Conservation (phyloP, 345 rosid species). For the Noccaea bulbosa region DNA sequence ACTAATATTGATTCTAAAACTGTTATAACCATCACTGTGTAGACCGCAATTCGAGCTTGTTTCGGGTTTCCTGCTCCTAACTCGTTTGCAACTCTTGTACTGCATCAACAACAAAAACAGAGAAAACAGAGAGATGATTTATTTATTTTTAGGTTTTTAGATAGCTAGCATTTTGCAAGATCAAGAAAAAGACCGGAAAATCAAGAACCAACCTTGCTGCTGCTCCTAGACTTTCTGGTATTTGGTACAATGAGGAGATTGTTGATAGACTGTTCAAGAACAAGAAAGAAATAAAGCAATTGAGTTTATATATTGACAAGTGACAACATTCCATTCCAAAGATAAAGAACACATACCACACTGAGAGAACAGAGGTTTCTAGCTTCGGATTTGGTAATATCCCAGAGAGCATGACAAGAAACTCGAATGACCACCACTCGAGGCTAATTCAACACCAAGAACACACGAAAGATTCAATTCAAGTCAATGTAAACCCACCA, state of each 20-base stretch:
- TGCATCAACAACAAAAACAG: constrained; percentile 27
- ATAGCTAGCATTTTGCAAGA: neutral
- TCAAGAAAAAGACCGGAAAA: neutral
- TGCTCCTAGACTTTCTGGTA: constrained; percentile 65
- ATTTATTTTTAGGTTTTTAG: neutral
- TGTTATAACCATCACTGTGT: constrained; percentile 39
- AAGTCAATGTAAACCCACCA: neutral
- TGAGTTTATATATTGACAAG: neutral
- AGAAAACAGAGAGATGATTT: neutral
- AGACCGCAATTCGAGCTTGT: constrained; percentile 39
- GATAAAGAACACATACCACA: constrained; percentile 59
- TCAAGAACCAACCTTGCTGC: constrained; percentile 59
- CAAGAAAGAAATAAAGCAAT: neutral
- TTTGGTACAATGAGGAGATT: constrained; percentile 53
- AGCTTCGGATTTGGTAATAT: constrained; percentile 80
- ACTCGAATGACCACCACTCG: constrained; percentile 97
- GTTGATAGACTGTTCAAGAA: constrained; percentile 60
- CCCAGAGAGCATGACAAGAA: constrained; percentile 83
- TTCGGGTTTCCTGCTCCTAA: constrained; percentile 48
- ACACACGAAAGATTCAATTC: neutral
- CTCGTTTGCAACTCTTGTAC: constrained; percentile 68
- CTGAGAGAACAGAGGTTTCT: constrained; percentile 85
- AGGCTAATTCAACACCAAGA: constrained; percentile 54
- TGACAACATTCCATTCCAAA: neutral
- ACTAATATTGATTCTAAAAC: constrained; percentile 40